phyloP scores from a whole-genome alignment of 1,139 yeast species.

The Kodamaea ohmeri region DNA sequence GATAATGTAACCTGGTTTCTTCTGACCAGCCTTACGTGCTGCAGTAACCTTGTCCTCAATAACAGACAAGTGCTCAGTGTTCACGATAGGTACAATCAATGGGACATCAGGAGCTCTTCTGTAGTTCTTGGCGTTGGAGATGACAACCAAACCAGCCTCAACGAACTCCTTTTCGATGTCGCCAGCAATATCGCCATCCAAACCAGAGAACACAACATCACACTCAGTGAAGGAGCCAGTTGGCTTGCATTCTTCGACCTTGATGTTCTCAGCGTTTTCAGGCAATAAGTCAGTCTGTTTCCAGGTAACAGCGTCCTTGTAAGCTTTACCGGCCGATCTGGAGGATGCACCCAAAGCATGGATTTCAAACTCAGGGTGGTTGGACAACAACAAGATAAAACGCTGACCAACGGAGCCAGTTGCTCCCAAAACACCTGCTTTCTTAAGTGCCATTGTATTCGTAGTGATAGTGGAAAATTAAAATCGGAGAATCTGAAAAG shows the following conservation, averaged over 20 bases:
- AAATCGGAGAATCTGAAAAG: not conserved
- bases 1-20: slow-evolving; percentile 76
- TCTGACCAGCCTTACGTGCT: slow-evolving; percentile 51
- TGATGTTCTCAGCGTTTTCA: slow-evolving; percentile 53
- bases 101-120: slow-evolving; percentile 89
- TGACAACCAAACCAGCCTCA: slow-evolving; percentile 76
- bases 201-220: slow-evolving; percentile 92
- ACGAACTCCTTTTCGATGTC: slow-evolving; percentile 82
- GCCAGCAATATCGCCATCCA: slow-evolving; percentile 93
- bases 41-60: slow-evolving; percentile 58
- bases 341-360: slow-evolving; percentile 88
- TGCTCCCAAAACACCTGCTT: slow-evolving; percentile 93
- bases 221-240: slow-evolving; percentile 76
- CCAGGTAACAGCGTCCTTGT: slow-evolving; percentile 88
- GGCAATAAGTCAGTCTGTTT: slow-evolving; percentile 89
- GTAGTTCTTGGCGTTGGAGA: slow-evolving; percentile 95
- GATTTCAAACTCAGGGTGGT: slow-evolving; percentile 88
- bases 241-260: slow-evolving; percentile 75
- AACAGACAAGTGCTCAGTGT: slow-evolving; percentile 86
- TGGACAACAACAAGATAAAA: slow-evolving; percentile 75
- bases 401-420: slow-evolving; percentile 98
- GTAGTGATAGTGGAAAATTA: slow-evolving; percentile 2
- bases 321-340: slow-evolving; percentile 89
- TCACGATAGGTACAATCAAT: slow-evolving; percentile 89
- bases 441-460: slow-evolving; percentile 26